These are phyloP conservation scores for Pilobolus umbonatus DNA, from an alignment of 192 early-diverging fungal genomes.

Conservation along the genomic window DNA sequence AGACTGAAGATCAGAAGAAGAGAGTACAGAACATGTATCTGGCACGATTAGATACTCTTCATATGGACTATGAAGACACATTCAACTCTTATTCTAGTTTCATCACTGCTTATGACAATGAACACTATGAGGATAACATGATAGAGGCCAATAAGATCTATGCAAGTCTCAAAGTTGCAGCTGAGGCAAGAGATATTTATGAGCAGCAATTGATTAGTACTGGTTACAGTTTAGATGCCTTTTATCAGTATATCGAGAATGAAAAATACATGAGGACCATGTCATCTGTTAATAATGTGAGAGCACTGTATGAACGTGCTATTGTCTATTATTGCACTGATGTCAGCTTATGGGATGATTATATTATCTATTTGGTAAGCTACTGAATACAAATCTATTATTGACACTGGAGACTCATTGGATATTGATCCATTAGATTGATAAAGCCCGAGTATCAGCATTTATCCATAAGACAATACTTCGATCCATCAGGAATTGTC, in stretches of 20 bases:
- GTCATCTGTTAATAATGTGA: constrained; percentile 22
- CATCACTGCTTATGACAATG: constrained; percentile 46
- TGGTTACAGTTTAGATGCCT: constrained; percentile 37
- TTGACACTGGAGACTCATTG: neutral
- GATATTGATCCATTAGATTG: constrained; percentile 26
- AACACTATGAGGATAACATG: constrained; percentile 55
- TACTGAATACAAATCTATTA: neutral
- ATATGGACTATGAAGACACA: constrained; percentile 54
- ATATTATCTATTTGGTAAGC: constrained; percentile 54
- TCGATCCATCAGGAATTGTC: constrained; percentile 65
- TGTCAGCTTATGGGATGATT: constrained; percentile 61
- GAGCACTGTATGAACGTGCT: constrained; percentile 64
- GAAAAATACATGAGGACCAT: constrained; percentile 40
- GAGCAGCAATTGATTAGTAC: constrained; percentile 53
- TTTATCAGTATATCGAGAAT: constrained; percentile 51
- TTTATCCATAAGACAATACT: constrained; percentile 38
- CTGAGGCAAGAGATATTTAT: constrained; percentile 40
- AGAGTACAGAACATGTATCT: constrained; percentile 40
- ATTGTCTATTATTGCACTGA: constrained; percentile 56
- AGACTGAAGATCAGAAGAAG: neutral
- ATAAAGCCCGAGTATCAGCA: constrained; percentile 16
- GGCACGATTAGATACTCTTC: constrained; percentile 36
- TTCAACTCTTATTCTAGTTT: constrained; percentile 60
- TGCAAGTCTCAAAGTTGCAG: constrained; percentile 35
- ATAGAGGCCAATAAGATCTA: constrained; percentile 39